These are phyloP conservation scores for Paspalum notatum DNA, from an alignment of 176 grass and related monocot species.

Conservation along the genomic window DNA sequence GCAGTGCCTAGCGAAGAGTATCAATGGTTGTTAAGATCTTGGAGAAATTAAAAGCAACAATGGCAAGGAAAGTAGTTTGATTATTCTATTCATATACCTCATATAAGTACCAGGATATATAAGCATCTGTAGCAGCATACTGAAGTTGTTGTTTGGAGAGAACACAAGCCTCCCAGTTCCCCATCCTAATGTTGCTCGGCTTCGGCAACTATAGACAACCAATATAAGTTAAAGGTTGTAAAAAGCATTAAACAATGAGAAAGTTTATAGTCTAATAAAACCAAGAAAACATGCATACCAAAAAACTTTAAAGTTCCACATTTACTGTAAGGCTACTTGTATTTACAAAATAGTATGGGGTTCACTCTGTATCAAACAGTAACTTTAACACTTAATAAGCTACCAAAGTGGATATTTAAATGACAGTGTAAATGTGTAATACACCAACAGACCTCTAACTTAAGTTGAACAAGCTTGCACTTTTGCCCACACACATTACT, in stretches of 20 bases:
- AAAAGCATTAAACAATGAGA: constrained; percentile 6
- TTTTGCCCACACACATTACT: background rate
- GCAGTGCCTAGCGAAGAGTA: constrained; percentile 51
- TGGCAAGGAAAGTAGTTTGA: constrained; percentile 15
- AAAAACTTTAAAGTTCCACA: background rate
- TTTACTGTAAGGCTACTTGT: background rate
- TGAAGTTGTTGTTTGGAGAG: constrained; percentile 73
- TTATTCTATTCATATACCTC: constrained; percentile 53
- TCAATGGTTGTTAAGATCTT: background rate
- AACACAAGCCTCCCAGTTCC: constrained; percentile 85
- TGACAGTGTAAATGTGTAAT: background rate
- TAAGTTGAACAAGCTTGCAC: constrained; percentile 14
- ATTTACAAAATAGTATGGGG: background rate
- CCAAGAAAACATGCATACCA: constrained; percentile 18
- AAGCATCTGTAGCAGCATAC: constrained; percentile 98
- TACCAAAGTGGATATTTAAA: background rate
- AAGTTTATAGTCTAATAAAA: background rate
- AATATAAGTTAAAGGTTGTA: constrained; percentile 15
- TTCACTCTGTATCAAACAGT: background rate
- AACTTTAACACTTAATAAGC: background rate
- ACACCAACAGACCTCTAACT: constrained; percentile 20
- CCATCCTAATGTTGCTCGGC: constrained; percentile 84
- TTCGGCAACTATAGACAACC: constrained; percentile 63
- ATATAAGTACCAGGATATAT: constrained; percentile 87
- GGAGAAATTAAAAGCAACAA: constrained; percentile 24